Conservation (phyloP, 2,329 filamentous ascomycete species). For the Eutypa lata region DNA sequence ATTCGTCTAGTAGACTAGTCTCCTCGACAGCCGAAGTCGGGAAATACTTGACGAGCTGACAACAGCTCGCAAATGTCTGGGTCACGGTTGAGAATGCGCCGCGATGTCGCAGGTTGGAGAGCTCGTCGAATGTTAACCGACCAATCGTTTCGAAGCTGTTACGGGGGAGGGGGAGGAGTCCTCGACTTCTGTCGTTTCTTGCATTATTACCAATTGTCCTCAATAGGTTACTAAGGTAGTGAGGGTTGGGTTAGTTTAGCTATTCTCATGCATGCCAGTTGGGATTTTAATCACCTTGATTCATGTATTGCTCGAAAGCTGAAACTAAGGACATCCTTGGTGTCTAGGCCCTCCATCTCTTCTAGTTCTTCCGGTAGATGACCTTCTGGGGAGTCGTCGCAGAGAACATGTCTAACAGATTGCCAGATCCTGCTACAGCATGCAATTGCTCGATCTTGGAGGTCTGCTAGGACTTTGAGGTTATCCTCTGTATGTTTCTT, state of each 20-base stretch:
- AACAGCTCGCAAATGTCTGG: conserved; percentile 80
- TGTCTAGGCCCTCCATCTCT: conserved; percentile 67
- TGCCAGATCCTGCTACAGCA: conserved; percentile 72
- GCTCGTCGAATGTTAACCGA: conserved; percentile 73
- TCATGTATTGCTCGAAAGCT: conserved; percentile 96
- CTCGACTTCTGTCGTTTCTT: conserved; percentile 41
- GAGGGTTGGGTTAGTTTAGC: conserved; percentile 5
- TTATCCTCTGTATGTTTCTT: conserved; percentile 35
- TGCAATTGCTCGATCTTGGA: conserved; percentile 56
- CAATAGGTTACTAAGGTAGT: conserved; percentile 64
- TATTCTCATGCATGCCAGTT: conserved; percentile 5
- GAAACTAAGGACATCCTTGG: conserved; percentile 89
- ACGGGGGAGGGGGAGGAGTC: conserved; percentile 44
- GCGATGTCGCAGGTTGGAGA: conserved; percentile 80
- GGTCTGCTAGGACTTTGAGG: conserved; percentile 29
- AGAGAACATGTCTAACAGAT: conserved; percentile 73
- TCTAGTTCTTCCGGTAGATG: conserved; percentile 76
- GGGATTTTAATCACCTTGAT: conserved; percentile 61
- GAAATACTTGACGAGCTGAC: conserved; percentile 57
- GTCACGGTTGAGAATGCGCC: conserved; percentile 94
- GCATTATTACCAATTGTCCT: conserved; percentile 57
- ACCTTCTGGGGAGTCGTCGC: conserved; percentile 92
- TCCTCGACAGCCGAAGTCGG: conserved; percentile 25
- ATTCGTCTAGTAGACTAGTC: conserved; percentile 54
- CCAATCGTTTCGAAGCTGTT: conserved; percentile 65